Evolutionary conservation across 2,329 filamentous ascomycete genomes (phyloP).

Genomic region (Colletotrichum falcatum): DNA sequence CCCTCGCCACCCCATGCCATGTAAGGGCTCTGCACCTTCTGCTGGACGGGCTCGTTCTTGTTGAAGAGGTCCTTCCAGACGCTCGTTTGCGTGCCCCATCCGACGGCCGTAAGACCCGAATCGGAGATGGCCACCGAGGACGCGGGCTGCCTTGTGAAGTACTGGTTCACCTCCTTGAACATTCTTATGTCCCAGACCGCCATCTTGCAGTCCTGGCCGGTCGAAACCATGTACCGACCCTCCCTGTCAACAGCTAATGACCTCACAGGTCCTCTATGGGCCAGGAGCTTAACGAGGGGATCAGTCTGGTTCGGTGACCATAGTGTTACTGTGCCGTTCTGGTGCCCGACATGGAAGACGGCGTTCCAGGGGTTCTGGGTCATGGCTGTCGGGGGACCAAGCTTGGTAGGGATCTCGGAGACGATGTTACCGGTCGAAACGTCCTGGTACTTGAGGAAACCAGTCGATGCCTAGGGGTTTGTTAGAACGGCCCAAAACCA

Average conservation of each 20-base stretch:
- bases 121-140: slow-evolving; percentile 91
- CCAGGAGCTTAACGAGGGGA: slow-evolving; percentile 89
- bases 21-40: slow-evolving; percentile 88
- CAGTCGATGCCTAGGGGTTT: slow-evolving; percentile 76
- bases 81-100: slow-evolving; percentile 89
- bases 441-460: slow-evolving; percentile 93
- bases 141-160: slow-evolving; percentile 85
- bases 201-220: slow-evolving; percentile 91
- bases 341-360: slow-evolving; percentile 90
- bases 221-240: slow-evolving; percentile 95
- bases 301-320: slow-evolving; percentile 95
- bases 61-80: slow-evolving; percentile 93
- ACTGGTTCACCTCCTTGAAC: slow-evolving; percentile 92
- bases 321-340: slow-evolving; percentile 92
- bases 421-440: slow-evolving; percentile 93
- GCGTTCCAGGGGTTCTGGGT: slow-evolving; percentile 93
- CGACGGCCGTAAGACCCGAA: slow-evolving; percentile 86
- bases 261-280: slow-evolving; percentile 89
- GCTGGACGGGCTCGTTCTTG: slow-evolving; percentile 76
- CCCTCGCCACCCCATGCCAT: slow-evolving; percentile 94
- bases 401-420: slow-evolving; percentile 84
- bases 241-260: slow-evolving; percentile 87
- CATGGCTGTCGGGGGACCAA: slow-evolving; percentile 86
- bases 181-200: slow-evolving; percentile 96
- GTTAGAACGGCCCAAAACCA: slow-evolving; percentile 42